Conservation (phyloP, 78 protist genomes). For the Corallochytrium limacisporum region DNA sequence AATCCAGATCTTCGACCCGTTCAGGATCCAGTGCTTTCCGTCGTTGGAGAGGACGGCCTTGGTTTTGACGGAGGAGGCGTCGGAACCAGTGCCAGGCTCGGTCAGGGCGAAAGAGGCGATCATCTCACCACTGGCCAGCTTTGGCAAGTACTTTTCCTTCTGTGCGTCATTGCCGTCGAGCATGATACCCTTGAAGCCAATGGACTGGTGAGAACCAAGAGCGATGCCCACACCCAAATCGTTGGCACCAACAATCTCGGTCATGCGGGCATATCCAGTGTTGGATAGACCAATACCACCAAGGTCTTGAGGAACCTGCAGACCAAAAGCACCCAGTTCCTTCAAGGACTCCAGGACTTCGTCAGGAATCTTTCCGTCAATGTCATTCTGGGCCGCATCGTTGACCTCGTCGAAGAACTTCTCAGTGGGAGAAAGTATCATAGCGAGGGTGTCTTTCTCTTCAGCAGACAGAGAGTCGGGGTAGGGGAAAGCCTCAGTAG, state of each 20-base stretch:
- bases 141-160: conserved; percentile 14
- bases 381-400: background rate
- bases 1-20: conserved; percentile 41
- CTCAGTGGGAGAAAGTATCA: no score
- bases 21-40: conserved; percentile 15
- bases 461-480: no score
- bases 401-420: background rate
- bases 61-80: background rate
- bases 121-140: conserved; percentile 8
- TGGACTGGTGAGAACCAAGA: conserved; percentile 11
- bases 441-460: no score
- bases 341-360: background rate
- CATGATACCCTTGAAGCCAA: conserved; percentile 20
- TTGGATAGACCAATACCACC: conserved; percentile 28
- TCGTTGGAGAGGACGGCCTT: background rate
- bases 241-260: background rate
- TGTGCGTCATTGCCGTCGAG: background rate
- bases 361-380: background rate
- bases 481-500: no score
- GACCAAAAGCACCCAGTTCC: conserved; percentile 13
- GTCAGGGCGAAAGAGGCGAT: conserved; percentile 17
- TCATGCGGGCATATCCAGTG: background rate
- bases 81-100: conserved; percentile 7
- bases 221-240: conserved; percentile 6
- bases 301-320: conserved; percentile 23